Base-by-base conservation (phyloP, 805 yeast species). In the Monosporozyma aerobia region DNA sequence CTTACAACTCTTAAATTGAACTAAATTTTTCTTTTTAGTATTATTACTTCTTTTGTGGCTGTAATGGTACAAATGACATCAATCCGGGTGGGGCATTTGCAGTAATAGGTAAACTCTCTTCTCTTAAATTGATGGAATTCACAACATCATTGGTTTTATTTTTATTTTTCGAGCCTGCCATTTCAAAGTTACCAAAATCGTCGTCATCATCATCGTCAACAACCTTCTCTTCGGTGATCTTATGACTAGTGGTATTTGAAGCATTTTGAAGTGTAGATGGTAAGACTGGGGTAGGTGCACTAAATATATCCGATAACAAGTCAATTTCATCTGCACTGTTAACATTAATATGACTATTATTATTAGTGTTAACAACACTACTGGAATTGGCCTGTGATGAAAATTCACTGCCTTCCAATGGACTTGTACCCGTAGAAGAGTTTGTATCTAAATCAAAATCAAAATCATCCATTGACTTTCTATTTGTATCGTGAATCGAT, bases 101-200 rank as follows among this genome's bases (percentile, higher is more conserved):
- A 43, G 8, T 43, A 8, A 3, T 25, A 23, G 39, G 39, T 14
- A 14, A 6, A 35, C 8, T 43, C 2, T 9, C 2, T 23, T 43
- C 27, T 43, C 10, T 23, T 19, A 14, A 22, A 13, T 4, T 19
- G 6, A 10, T 19, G 9, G 30, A 7, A 8, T 11, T 43, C n/a
- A 30, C 23, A 5, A 11, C 16, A 11, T 22, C 13, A 23, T 43
- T 43, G 25, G 16, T 43, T 23, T 14, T 22, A 13, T 43, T n/a
- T 23, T 43, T 40, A 40, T 6, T 7, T 13, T 35, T 23, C 23
- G n/a, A 48, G 47, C 19, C 50, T 51, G 39, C 2, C 4, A 2
- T 43, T 49, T 58, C 64, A 49, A 63, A 62, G 41, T 62, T 63
- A 2, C 66, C 68, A 51, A 61, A 63, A 22, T 59, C 64, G 32